Evolutionary conservation across 2,329 filamentous ascomycete genomes (phyloP).

Genomic region (Colletotrichum horii): DNA sequence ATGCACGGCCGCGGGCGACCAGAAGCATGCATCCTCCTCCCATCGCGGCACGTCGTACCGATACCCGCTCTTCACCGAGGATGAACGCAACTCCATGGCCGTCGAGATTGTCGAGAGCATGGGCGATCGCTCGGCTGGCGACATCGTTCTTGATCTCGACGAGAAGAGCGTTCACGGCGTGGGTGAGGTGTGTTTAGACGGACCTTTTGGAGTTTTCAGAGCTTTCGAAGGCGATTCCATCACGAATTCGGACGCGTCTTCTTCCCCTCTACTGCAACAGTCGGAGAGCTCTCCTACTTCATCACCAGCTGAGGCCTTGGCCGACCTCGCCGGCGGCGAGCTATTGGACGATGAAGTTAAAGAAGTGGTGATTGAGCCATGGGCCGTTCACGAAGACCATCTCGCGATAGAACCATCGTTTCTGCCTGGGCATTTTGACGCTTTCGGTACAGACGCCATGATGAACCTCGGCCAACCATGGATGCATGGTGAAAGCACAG

Average conservation of each 20-base stretch:
- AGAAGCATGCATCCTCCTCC: neutral
- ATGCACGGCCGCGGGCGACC: neutral
- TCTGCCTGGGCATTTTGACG: neutral
- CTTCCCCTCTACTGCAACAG: neutral
- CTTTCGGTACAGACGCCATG: neutral
- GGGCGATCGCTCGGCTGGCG: constrained; percentile 24
- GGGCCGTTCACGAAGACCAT: neutral
- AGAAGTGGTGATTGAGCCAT: neutral
- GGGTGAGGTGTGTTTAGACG: constrained; percentile 3
- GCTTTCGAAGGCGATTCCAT: neutral
- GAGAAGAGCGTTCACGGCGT: neutral
- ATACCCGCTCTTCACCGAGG: constrained; percentile 47
- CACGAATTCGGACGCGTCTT: neutral
- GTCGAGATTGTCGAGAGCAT: constrained; percentile 36
- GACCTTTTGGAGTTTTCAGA: constrained; percentile 22
- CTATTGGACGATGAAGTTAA: neutral
- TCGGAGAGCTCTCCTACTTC: neutral
- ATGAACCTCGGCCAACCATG: neutral
- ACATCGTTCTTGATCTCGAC: constrained; percentile 30
- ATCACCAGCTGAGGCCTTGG: neutral
- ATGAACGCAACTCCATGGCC: constrained; percentile 36
- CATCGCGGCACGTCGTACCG: constrained; percentile 35
- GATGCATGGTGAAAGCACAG: neutral
- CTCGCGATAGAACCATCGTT: neutral
- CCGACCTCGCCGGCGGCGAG: neutral